phyloP scores from a whole-genome alignment of 495 filamentous ascomycete genomes.

The Penicillium crystallinum region DNA sequence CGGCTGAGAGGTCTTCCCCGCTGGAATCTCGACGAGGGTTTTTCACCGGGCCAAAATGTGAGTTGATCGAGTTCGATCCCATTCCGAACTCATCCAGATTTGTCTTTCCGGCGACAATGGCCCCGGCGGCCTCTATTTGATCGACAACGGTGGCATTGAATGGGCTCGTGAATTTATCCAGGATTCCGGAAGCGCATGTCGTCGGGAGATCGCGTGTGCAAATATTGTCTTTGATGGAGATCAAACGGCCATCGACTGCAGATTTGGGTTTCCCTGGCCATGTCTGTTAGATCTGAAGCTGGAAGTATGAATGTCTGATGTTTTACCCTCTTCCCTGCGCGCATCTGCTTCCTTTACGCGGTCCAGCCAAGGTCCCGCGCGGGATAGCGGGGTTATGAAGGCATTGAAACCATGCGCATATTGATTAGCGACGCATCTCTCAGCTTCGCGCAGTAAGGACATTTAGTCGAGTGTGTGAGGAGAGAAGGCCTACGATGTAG shows the following conservation, averaged over 20 bases:
- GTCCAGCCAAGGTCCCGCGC: constrained; percentile 29
- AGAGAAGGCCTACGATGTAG: background rate
- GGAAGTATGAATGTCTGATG: background rate
- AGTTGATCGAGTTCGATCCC: constrained; percentile 84
- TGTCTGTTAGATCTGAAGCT: background rate
- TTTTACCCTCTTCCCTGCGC: constrained; percentile 34
- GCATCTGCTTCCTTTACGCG: constrained; percentile 36
- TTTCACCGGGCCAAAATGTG: constrained; percentile 63
- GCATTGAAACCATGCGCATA: constrained; percentile 39
- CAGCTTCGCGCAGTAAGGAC: constrained; percentile 47
- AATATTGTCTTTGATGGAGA: constrained; percentile 91
- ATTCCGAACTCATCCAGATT: constrained; percentile 98
- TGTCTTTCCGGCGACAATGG: constrained; percentile 68
- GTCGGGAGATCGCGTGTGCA: constrained; percentile 64
- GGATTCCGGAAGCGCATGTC: constrained; percentile 74
- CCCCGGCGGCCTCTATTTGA: constrained; percentile 59
- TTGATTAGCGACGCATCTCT: constrained; percentile 46
- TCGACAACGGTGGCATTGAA: constrained; percentile 80
- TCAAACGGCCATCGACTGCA: constrained; percentile 46
- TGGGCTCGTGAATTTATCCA: constrained; percentile 66
- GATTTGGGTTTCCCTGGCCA: constrained; percentile 30
- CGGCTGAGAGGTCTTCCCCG: constrained; percentile 55
- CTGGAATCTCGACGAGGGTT: constrained; percentile 26
- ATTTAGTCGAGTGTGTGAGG: constrained; percentile 21
- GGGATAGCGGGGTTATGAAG: constrained; percentile 39